These are phyloP conservation scores for Aspergillus haitiensis DNA, from an alignment of 495 filamentous ascomycete species.

Conservation along the genomic window DNA sequence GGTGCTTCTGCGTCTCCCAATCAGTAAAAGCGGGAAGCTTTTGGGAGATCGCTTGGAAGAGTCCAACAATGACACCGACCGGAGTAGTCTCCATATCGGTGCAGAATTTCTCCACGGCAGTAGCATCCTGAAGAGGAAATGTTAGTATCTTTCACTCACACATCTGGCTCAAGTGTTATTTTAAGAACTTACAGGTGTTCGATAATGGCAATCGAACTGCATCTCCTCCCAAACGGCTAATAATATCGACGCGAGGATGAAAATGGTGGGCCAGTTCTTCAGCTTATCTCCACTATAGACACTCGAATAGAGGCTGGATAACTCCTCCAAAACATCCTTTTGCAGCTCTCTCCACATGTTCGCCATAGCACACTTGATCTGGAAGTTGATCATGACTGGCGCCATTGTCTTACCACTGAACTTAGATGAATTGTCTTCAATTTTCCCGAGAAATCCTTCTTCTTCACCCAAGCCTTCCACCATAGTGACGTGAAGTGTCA, in stretches of 20 bases:
- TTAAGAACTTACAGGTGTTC: slow-evolving; percentile 57
- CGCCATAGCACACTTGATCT: slow-evolving; percentile 91
- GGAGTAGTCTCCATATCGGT: slow-evolving; percentile 90
- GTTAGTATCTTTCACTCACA: slow-evolving; percentile 9
- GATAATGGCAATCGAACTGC: slow-evolving; percentile 95
- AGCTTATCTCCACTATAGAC: slow-evolving; percentile 91
- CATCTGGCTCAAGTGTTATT: background rate
- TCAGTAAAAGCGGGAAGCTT: slow-evolving; percentile 86
- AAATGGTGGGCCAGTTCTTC: slow-evolving; percentile 97
- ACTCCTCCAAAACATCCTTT: slow-evolving; percentile 90
- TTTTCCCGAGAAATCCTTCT: slow-evolving; percentile 72
- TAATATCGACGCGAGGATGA: slow-evolving; percentile 87
- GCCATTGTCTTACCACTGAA: slow-evolving; percentile 85
- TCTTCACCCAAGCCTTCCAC: slow-evolving; percentile 85
- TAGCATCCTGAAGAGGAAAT: slow-evolving; percentile 53
- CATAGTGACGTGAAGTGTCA: slow-evolving; percentile 88
- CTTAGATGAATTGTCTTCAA: slow-evolving; percentile 73
- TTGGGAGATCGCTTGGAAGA: slow-evolving; percentile 94
- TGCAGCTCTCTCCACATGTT: slow-evolving; percentile 95
- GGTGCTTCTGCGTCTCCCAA: slow-evolving; percentile 87
- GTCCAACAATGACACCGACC: slow-evolving; percentile 88
- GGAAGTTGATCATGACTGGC: slow-evolving; percentile 97
- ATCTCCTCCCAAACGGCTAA: slow-evolving; percentile 95
- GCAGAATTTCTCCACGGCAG: slow-evolving; percentile 87
- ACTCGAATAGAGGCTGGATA: slow-evolving; percentile 83